Base-by-base conservation (phyloP, 2,329 filamentous ascomycete genomes). In the Leptographium wingfieldii region DNA sequence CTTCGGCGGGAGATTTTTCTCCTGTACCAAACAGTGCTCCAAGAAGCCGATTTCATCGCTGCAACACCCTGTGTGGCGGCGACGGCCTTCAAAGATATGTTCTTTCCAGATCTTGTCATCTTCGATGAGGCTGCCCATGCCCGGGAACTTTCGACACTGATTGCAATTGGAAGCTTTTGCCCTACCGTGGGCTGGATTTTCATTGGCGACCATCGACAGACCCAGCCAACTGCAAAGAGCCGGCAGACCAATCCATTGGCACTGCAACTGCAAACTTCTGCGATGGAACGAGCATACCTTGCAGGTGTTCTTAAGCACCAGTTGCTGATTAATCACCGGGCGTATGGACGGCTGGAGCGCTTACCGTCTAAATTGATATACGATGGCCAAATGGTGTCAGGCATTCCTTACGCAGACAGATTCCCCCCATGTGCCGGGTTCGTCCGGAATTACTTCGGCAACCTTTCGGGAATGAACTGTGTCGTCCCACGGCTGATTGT, bases 101-200 rank as follows among this genome's bases (percentile, higher is more conserved):
- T 91, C 38, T 86, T 87, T 64, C 89, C 90, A 0, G 88, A 94
- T 66, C 85, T 95, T 64, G 83, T 94, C 0, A 92, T 95, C 68
- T 88, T 95, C 63, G 90, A 92, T 52, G 90, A 95, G 69, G 73
- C 74, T 0, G 73, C 75, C 0, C 76, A 79, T 53, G 74, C 74
- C 0, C 67, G 76, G 19, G 76, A 79, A 63, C 66, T 78, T 0
- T 77, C 76, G 0, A 74, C 73, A 0, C 64, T 79, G 22, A 77
- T 79, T 1, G 69, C 76, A 0, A 66, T 79, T 25, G 75, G 75
- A 0, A 73, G 71, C 33, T 77, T 73, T 55, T 68, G 70, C 2
- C 75, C 76, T 0, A 62, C 70, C 2, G 72, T 69, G 0, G 65
- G 63, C 33, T 78, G 75, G 74, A 73, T 79, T 2, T 72, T 77